phyloP scores from a whole-genome alignment of 257 asterid genomes.

The Avicennia marina region DNA sequence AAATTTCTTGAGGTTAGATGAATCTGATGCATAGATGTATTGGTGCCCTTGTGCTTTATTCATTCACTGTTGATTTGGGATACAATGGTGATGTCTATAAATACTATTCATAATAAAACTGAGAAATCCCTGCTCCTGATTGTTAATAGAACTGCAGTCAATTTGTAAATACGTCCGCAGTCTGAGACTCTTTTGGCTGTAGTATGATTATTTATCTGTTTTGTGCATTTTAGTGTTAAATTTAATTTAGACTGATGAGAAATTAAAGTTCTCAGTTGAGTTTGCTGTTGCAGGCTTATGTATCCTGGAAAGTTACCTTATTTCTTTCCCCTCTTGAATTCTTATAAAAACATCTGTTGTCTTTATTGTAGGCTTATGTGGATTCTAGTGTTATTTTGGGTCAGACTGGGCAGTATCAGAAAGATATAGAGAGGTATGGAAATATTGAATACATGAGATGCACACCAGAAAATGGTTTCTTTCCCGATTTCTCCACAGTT shows the following conservation, averaged over 20 bases:
- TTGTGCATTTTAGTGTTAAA: neutral
- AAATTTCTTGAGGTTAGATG: too few species aligned
- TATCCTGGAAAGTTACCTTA: too few species aligned
- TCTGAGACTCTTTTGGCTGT: too few species aligned
- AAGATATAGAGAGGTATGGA: slow-evolving; percentile 77
- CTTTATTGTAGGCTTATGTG: slow-evolving; percentile 68
- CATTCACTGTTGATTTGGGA: too few species aligned
- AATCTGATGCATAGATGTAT: neutral
- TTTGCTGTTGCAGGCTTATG: too few species aligned
- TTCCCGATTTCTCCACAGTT: slow-evolving; percentile 75
- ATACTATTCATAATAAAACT: too few species aligned
- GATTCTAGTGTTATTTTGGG: slow-evolving; percentile 96
- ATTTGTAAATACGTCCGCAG: too few species aligned
- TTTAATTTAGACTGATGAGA: neutral
- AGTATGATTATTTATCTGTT: too few species aligned
- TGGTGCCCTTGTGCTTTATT: neutral
- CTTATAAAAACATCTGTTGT: slow-evolving; percentile 14
- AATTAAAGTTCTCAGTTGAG: neutral
- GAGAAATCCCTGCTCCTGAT: too few species aligned
- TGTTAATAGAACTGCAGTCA: too few species aligned
- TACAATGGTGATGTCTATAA: too few species aligned
- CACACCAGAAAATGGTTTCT: slow-evolving; percentile 88
- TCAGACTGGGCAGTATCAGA: slow-evolving; percentile 85
- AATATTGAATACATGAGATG: slow-evolving; percentile 95
- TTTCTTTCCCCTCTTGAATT: too few species aligned